phyloP scores from a whole-genome alignment of 768 basidiomycete species.

The Hirschioporus abietinus region DNA sequence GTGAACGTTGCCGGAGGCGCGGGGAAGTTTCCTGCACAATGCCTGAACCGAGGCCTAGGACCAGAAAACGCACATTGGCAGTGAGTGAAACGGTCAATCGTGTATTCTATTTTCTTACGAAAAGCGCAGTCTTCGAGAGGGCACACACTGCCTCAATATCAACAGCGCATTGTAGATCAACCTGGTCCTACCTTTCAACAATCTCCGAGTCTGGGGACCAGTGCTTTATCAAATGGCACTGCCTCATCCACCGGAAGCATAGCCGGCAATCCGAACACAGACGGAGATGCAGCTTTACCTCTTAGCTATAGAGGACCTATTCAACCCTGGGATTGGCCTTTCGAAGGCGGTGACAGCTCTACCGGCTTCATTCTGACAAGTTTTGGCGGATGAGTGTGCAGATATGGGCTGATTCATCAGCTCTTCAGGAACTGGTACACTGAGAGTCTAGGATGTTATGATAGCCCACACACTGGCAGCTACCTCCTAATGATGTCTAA shows the following conservation, averaged over 20 bases:
- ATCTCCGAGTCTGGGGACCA: not conserved
- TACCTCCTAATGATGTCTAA: too few species aligned
- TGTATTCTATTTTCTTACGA: not conserved
- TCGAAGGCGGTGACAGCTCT: not conserved
- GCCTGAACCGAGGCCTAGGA: not conserved
- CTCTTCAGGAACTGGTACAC: too few species aligned
- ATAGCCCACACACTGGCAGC: too few species aligned
- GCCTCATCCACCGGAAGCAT: not conserved
- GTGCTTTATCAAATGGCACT: not conserved
- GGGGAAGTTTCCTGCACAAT: not conserved
- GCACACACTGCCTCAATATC: not conserved
- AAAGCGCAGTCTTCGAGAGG: not conserved
- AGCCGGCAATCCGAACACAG: not conserved
- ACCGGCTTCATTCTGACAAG: not conserved
- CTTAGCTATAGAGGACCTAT: not conserved
- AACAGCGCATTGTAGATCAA: not conserved
- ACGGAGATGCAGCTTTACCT: not conserved
- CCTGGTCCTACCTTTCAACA: not conserved
- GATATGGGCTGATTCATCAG: not conserved
- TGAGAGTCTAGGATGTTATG: too few species aligned
- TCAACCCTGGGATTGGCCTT: not conserved
- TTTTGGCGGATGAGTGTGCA: not conserved
- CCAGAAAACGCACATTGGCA: not conserved
- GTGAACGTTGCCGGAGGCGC: not conserved
- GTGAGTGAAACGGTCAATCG: not conserved